Evolutionary conservation across 768 basidiomycete species (phyloP).

Genomic region (Piloderma croceum): DNA sequence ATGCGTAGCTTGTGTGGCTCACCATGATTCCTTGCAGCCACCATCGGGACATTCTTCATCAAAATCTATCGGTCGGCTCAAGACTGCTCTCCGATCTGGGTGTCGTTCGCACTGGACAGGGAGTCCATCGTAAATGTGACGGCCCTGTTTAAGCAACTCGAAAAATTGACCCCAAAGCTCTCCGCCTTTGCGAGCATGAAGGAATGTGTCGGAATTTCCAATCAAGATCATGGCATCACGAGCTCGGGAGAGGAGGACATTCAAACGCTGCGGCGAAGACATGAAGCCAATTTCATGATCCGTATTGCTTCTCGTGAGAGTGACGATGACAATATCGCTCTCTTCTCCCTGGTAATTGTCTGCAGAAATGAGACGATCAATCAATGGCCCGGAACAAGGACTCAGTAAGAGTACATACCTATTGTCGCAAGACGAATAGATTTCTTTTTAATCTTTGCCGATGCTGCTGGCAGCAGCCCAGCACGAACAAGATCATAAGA

Average conservation of each 20-base stretch:
- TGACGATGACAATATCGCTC: conserved; percentile 59
- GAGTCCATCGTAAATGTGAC: conserved; percentile 53
- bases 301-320: conserved; percentile 55
- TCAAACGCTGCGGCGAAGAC: conserved; percentile 62
- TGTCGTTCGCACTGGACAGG: conserved; percentile 58
- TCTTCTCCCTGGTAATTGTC: conserved; percentile 80
- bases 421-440: conserved; percentile 45
- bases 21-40: conserved; percentile 60
- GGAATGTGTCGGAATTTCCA: conserved; percentile 59
- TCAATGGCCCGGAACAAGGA: not conserved
- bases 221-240: conserved; percentile 61
- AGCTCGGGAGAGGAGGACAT: conserved; percentile 66
- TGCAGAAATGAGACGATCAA: conserved; percentile 19
- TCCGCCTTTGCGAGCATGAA: conserved; percentile 42
- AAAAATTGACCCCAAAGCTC: conserved; percentile 51
- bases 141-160: conserved; percentile 32
- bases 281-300: conserved; percentile 63
- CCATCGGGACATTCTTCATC: conserved; percentile 52
- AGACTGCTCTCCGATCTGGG: conserved; percentile 31
- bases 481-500: conserved; percentile 32
- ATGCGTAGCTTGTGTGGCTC: conserved; percentile 12
- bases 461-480: conserved; percentile 36
- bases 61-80: conserved; percentile 44
- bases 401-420: conserved; percentile 21
- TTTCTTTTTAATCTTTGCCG: conserved; percentile 37